Base-by-base conservation (phyloP, 2,329 filamentous ascomycete species). In the Aureobasidium pullulans region DNA sequence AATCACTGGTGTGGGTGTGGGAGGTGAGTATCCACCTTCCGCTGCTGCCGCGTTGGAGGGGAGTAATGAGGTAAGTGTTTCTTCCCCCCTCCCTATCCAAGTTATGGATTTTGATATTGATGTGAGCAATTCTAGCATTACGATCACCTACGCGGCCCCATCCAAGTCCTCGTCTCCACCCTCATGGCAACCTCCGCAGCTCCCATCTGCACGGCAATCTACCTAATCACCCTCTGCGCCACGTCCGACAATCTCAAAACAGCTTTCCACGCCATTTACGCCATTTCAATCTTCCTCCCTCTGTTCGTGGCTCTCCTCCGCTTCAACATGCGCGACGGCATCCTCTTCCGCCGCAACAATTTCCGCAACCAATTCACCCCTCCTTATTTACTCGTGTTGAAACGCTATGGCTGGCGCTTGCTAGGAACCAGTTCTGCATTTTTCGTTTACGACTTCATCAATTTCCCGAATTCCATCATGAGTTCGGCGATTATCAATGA, bases 1-100 rank as follows among this genome's bases (percentile, higher is more conserved):
- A 5, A 70, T 79, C 19, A 74, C 46, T 23, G 57, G 57, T n/a
- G 57, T 59, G 4, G 57, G 57, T 46, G 71, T 75, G 3, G 75
- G 73, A 49, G 77, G 76, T 64, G 77, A 79, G 66, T 79, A 80
- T 66, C 77, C 77, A 4, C 76, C 77, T 6, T 76, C 74, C 4
- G 76, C 75, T 15, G 75, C 77, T 0, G 75, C 74, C 1, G 75
- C 77, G 0, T 75, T 74, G 2, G 78, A 80, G 66, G 76, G 77
- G 2, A 76, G 77, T 44, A 80, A 80, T 60, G 77, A 80, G 50
- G 50, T 54, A 28, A 23, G 28, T 19, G 5, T 44, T 13, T 15
- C 11, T 44, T 23, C 29, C 19, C n/a, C 19, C 23, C 23, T 23
- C 23, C 23, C 23, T 23, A 23, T 23, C 23, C 23, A 23, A 23